phyloP scores from a whole-genome alignment of 768 basidiomycete genomes.

The Gloeophyllum trabeum region DNA sequence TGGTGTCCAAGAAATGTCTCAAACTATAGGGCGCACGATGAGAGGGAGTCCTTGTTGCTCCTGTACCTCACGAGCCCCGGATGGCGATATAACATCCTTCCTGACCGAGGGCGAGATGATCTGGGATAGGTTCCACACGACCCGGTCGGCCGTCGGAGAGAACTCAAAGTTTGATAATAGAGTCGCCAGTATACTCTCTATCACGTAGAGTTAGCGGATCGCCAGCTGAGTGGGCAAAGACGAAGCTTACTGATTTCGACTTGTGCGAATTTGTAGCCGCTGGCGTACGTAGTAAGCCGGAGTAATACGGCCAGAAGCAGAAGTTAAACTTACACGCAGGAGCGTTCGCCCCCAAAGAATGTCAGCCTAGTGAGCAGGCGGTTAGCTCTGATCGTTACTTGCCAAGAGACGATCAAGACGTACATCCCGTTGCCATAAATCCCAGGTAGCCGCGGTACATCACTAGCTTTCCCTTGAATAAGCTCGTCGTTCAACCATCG shows the following conservation, averaged over 20 bases:
- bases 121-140: slow-evolving; percentile 37
- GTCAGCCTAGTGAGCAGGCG: slow-evolving; percentile 7
- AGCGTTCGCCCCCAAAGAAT: slow-evolving; percentile 7
- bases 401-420: not conserved
- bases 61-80: too few species aligned
- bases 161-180: slow-evolving; percentile 26
- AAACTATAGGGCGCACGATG: too few species aligned
- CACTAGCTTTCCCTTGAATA: too few species aligned
- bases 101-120: slow-evolving; percentile 33
- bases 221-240: not conserved
- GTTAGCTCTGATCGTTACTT: not conserved
- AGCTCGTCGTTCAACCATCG: slow-evolving; percentile 8
- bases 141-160: slow-evolving; percentile 20
- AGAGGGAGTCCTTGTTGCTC: too few species aligned
- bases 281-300: too few species aligned
- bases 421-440: slow-evolving; percentile 5
- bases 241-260: slow-evolving; percentile 8
- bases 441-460: slow-evolving; percentile 3
- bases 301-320: too few species aligned
- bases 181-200: slow-evolving; percentile 28
- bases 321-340: slow-evolving; percentile 6
- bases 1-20: too few species aligned
- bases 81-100: too few species aligned
- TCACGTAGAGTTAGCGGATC: not conserved
- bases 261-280: slow-evolving; percentile 9